These are phyloP conservation scores for Tulasnella calospora DNA, from an alignment of 768 basidiomycete species.

Conservation along the genomic window DNA sequence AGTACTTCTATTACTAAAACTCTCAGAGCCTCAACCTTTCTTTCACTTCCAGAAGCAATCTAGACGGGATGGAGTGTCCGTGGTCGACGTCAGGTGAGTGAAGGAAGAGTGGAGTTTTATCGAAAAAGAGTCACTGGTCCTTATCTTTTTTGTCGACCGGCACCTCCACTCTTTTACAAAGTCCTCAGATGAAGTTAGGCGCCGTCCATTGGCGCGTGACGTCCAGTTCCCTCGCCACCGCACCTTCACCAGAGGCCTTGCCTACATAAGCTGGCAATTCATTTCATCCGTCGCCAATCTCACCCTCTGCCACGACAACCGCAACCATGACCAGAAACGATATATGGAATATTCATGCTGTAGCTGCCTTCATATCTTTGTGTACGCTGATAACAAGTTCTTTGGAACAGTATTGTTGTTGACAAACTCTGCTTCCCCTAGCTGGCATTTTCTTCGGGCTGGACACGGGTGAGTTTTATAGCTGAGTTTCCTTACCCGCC, in stretches of 20 bases:
- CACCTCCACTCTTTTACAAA: neutral
- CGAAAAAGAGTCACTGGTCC: neutral
- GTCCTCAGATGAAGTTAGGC: neutral
- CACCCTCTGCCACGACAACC: conserved; percentile 8
- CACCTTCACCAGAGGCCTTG: neutral
- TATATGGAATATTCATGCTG: conserved; percentile 20
- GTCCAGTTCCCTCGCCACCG: neutral
- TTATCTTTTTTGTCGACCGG: neutral
- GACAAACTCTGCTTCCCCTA: neutral
- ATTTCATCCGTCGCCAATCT: neutral
- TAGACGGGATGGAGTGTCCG: neutral
- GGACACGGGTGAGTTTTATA: conserved; percentile 35
- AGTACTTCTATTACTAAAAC: neutral
- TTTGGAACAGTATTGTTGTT: neutral
- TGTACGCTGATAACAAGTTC: conserved; percentile 25
- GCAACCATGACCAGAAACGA: neutral
- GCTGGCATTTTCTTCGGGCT: conserved; percentile 40
- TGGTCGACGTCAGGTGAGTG: neutral
- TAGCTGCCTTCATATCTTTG: conserved; percentile 25
- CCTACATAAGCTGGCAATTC: neutral
- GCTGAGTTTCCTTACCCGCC: neutral
- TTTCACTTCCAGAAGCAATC: neutral
- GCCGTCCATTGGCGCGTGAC: neutral
- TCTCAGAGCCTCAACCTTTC: neutral
- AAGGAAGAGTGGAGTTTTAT: neutral